Evolutionary conservation across 2,329 filamentous ascomycete genomes (phyloP).

Genomic region (Setomelanomma holmii): DNA sequence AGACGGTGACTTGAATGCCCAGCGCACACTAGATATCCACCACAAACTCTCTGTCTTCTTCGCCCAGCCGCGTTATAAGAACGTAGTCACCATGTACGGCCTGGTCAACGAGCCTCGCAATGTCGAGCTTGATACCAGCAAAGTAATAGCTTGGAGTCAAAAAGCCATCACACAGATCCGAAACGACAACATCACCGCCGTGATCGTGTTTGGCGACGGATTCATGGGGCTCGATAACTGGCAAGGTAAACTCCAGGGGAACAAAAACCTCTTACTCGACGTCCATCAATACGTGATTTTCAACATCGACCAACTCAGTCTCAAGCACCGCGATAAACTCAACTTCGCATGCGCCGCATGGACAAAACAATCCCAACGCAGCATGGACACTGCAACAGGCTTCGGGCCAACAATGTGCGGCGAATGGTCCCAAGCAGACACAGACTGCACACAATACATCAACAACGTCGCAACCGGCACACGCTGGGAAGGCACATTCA

Average conservation of each 20-base stretch:
- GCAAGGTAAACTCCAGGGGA: slow-evolving; percentile 79
- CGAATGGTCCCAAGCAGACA: slow-evolving; percentile 98
- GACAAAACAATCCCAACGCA: slow-evolving; percentile 77
- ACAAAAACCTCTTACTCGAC: slow-evolving; percentile 82
- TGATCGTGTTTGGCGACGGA: slow-evolving; percentile 89
- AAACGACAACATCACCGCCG: slow-evolving; percentile 74
- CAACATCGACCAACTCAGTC: slow-evolving; percentile 84
- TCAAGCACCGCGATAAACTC: slow-evolving; percentile 83
- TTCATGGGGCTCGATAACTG: slow-evolving; percentile 92
- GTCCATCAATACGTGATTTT: slow-evolving; percentile 99
- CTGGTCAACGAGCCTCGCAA: slow-evolving; percentile 94
- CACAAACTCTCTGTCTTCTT: slow-evolving; percentile 90
- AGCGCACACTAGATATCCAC: slow-evolving; percentile 87
- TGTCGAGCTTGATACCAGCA: slow-evolving; percentile 66
- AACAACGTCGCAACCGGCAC: slow-evolving; percentile 90
- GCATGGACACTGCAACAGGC: slow-evolving; percentile 75
- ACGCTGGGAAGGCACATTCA: slow-evolving; percentile 88
- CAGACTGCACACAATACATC: slow-evolving; percentile 85
- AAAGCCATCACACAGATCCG: slow-evolving; percentile 76
- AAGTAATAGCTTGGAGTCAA: slow-evolving; percentile 81
- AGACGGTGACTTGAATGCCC: slow-evolving; percentile 76
- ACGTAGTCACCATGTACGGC: slow-evolving; percentile 91
- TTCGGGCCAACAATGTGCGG: slow-evolving; percentile 95
- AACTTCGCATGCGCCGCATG: slow-evolving; percentile 87
- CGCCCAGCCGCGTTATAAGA: slow-evolving; percentile 88